Evolutionary conservation across 805 yeast genomes (phyloP).

Genomic region (Barnettozyma botsteinii): DNA sequence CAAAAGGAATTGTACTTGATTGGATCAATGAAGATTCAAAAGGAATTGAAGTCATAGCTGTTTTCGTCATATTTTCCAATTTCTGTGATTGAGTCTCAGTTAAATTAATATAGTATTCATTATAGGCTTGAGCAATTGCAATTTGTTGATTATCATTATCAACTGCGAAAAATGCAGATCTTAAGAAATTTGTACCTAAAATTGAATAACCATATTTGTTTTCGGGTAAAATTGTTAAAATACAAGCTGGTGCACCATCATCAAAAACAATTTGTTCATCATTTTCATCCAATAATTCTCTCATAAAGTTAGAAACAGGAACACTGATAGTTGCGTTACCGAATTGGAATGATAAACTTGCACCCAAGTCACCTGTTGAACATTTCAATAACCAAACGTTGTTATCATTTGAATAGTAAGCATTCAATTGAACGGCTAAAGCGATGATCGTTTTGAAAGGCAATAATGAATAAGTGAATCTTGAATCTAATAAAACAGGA

Average conservation of each 20-base stretch:
- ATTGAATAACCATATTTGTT: constrained; percentile 42
- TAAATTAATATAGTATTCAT: constrained; percentile 7
- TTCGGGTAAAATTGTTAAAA: constrained; percentile 45
- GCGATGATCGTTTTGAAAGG: constrained; percentile 54
- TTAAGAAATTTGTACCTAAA: constrained; percentile 55
- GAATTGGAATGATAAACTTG: constrained; percentile 46
- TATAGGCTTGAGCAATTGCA: constrained; percentile 50
- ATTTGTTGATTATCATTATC: constrained; percentile 51
- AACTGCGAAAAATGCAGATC: constrained; percentile 51
- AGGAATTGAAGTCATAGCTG: constrained; percentile 5
- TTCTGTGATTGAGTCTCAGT: neutral
- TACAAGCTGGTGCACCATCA: constrained; percentile 54
- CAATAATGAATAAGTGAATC: constrained; percentile 42
- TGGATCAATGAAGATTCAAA: constrained; percentile 25
- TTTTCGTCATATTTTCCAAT: neutral
- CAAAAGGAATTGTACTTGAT: constrained; percentile 48
- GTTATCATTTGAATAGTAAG: constrained; percentile 44
- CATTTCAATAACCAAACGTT: constrained; percentile 62
- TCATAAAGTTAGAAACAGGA: constrained; percentile 44
- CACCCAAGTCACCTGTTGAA: constrained; percentile 40
- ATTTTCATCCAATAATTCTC: constrained; percentile 31
- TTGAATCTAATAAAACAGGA: constrained; percentile 57
- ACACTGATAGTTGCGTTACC: constrained; percentile 46
- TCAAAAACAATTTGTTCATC: constrained; percentile 38
- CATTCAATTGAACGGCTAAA: constrained; percentile 65